Conservation (phyloP, 2,329 filamentous ascomycete species). For the Chaetomium strumarium region DNA sequence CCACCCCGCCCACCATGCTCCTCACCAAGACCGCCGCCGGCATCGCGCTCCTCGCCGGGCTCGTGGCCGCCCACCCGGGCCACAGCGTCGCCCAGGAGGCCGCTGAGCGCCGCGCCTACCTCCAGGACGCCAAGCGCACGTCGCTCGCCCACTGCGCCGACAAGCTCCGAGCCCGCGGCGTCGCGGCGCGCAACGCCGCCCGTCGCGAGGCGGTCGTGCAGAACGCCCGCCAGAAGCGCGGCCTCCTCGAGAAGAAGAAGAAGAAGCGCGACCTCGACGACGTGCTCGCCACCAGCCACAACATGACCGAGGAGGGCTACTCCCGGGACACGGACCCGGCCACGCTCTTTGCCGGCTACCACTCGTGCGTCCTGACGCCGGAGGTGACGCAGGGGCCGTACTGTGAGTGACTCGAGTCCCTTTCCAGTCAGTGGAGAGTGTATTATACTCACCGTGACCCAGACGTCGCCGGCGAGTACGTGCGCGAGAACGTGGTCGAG, state of each 20-base stretch:
- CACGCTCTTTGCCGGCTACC: constrained; percentile 38
- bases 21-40: constrained; percentile 24
- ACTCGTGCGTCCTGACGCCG: constrained; percentile 45
- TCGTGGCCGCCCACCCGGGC: constrained; percentile 35
- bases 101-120: constrained; percentile 35
- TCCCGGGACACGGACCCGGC: constrained; percentile 29
- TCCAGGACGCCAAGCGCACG: constrained; percentile 29
- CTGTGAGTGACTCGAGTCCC: constrained; percentile 29
- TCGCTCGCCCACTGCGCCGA: constrained; percentile 35
- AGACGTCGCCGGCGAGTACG: constrained; percentile 40
- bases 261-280: constrained; percentile 31
- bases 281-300: constrained; percentile 34
- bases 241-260: too few species aligned
- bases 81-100: constrained; percentile 37
- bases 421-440: too few species aligned
- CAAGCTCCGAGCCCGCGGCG: constrained; percentile 35
- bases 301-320: constrained; percentile 32
- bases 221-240: constrained; percentile 30
- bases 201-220: constrained; percentile 32
- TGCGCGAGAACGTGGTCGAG: constrained; percentile 41
- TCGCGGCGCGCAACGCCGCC: constrained; percentile 32
- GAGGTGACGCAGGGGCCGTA: constrained; percentile 51
- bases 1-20: constrained; percentile 21
- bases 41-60: constrained; percentile 17
- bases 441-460: too few species aligned